phyloP scores from a whole-genome alignment of 352 stramenopile genomes.

The Phytophthora syringae region DNA sequence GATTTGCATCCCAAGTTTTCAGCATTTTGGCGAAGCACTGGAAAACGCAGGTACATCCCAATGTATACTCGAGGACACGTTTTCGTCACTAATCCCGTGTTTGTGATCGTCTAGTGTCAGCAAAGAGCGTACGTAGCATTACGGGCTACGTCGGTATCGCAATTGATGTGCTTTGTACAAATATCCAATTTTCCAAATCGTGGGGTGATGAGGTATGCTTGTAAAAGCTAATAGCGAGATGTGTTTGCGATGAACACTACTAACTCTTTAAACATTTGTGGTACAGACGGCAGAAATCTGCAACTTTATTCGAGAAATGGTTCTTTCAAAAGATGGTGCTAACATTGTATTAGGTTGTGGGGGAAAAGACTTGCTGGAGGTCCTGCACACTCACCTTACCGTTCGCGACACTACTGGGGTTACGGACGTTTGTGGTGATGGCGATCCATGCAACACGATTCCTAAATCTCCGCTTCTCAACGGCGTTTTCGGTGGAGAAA shows the following conservation, averaged over 20 bases:
- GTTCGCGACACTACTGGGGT: background rate
- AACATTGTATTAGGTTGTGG: conserved; percentile 60
- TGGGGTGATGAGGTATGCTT: conserved; percentile 28
- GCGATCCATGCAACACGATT: background rate
- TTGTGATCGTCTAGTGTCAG: conserved; percentile 10
- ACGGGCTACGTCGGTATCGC: conserved; percentile 71
- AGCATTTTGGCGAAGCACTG: conserved; percentile 62
- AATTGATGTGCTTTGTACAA: conserved; percentile 48
- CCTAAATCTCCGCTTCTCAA: background rate
- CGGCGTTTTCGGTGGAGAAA: conserved; percentile 13
- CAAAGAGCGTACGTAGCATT: conserved; percentile 46
- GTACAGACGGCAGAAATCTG: conserved; percentile 58
- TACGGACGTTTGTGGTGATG: background rate
- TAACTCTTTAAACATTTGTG: conserved; percentile 2
- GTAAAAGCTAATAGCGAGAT: background rate
- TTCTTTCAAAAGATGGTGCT: conserved; percentile 53
- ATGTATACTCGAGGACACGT: background rate
- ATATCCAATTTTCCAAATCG: conserved; percentile 22
- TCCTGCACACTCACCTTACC: conserved; percentile 29
- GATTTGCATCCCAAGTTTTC: conserved; percentile 64
- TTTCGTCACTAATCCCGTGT: background rate
- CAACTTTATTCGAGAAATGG: conserved; percentile 70
- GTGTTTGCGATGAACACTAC: background rate
- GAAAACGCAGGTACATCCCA: conserved; percentile 36
- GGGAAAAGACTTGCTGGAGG: conserved; percentile 45